Evolutionary conservation across 2,329 filamentous ascomycete genomes (phyloP).

Genomic region (Pseudohalonectria lignicola): DNA sequence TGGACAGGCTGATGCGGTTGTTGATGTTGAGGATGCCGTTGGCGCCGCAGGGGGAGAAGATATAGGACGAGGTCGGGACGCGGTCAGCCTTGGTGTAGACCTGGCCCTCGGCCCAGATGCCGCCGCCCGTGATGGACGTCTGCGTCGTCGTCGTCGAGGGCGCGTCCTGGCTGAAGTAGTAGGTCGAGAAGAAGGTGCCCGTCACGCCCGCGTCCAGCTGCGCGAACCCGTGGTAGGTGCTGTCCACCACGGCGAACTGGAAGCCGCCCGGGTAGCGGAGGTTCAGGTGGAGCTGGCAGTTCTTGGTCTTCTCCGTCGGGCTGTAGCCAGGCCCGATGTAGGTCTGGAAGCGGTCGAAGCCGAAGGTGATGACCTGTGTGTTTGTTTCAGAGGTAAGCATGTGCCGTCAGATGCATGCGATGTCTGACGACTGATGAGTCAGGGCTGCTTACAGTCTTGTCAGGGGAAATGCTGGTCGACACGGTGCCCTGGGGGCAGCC

Average conservation of each 20-base stretch:
- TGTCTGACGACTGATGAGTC: neutral
- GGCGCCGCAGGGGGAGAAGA: slow-evolving; percentile 33
- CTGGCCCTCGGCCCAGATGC: slow-evolving; percentile 27
- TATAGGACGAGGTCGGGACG: slow-evolving; percentile 29
- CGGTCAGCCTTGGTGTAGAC: slow-evolving; percentile 35
- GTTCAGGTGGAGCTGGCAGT: slow-evolving; percentile 34
- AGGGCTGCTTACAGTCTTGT: slow-evolving; percentile 23
- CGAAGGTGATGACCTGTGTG: slow-evolving; percentile 30
- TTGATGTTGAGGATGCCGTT: slow-evolving; percentile 35
- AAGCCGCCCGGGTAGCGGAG: slow-evolving; percentile 34
- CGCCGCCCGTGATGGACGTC: slow-evolving; percentile 29
- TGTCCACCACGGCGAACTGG: slow-evolving; percentile 33
- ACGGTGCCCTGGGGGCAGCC: slow-evolving; percentile 32
- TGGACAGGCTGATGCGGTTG: slow-evolving; percentile 30
- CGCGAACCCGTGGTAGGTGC: slow-evolving; percentile 36
- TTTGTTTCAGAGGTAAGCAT: neutral
- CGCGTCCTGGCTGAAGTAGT: slow-evolving; percentile 35
- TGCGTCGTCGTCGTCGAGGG: slow-evolving; percentile 29
- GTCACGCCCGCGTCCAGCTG: slow-evolving; percentile 32
- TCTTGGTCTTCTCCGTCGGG: slow-evolving; percentile 27
- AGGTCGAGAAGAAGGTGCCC: slow-evolving; percentile 32
- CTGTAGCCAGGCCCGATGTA: slow-evolving; percentile 30
- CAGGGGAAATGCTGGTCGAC: slow-evolving; percentile 28
- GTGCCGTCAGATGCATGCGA: neutral
- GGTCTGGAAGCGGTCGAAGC: slow-evolving; percentile 34